phyloP scores from a whole-genome alignment of 2,329 filamentous ascomycete species.

The Leptographium flavum region DNA sequence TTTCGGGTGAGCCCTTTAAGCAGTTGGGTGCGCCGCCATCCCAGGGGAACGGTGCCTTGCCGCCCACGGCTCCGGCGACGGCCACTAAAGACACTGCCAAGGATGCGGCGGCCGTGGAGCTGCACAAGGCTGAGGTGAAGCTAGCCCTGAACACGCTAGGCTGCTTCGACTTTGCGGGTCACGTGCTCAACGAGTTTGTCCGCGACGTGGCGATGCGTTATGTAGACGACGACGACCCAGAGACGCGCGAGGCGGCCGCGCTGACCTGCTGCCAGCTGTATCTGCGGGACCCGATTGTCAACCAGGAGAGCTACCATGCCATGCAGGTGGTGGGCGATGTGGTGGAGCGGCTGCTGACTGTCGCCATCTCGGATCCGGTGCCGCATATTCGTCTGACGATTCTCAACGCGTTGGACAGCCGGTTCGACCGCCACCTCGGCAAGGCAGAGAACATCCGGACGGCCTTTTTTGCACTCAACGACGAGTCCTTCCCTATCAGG shows the following conservation, averaged over 20 bases:
- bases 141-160: slow-evolving; percentile 87
- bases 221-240: slow-evolving; percentile 87
- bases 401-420: slow-evolving; percentile 73
- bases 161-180: slow-evolving; percentile 90
- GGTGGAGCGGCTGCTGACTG: slow-evolving; percentile 88
- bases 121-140: slow-evolving; percentile 74
- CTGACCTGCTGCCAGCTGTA: slow-evolving; percentile 97
- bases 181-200: slow-evolving; percentile 95
- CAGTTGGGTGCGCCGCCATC: slow-evolving; percentile 69
- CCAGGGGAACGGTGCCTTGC: slow-evolving; percentile 1
- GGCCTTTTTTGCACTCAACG: slow-evolving; percentile 87
- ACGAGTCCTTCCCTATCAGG: slow-evolving; percentile 82
- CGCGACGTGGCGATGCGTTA: slow-evolving; percentile 97
- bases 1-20: slow-evolving; percentile 84
- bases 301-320: slow-evolving; percentile 93
- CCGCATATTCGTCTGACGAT: slow-evolving; percentile 81
- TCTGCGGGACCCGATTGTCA: slow-evolving; percentile 90
- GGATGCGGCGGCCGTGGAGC: slow-evolving; percentile 68
- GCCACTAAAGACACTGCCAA: slow-evolving; percentile 70
- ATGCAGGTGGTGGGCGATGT: slow-evolving; percentile 96
- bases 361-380: slow-evolving; percentile 85
- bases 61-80: background rate
- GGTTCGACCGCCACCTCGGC: slow-evolving; percentile 92
- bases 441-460: slow-evolving; percentile 96
- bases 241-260: slow-evolving; percentile 86